These are phyloP conservation scores for Gymnopus androsaceus DNA, from an alignment of 1,284 basidiomycete species.

Conservation along the genomic window DNA sequence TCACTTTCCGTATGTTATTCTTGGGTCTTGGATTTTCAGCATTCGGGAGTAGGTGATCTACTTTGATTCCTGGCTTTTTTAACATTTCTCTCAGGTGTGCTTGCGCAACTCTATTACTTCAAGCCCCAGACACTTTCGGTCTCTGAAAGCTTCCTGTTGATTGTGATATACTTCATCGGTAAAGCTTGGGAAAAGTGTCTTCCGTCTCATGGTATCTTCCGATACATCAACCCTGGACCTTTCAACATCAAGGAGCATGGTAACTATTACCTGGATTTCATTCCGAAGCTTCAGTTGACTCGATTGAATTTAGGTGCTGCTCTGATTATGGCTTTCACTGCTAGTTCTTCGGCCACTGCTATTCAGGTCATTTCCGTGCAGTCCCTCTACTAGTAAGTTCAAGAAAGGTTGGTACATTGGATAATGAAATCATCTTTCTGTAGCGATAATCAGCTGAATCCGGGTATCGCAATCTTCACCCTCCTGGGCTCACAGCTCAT, in stretches of 20 bases:
- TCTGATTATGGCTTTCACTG: conserved; percentile 40
- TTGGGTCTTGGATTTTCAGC: conserved; percentile 17
- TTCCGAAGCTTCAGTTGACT: no score
- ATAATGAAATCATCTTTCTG: not conserved
- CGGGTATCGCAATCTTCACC: conserved; percentile 39
- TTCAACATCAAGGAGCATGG: conserved; percentile 17
- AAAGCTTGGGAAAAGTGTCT: conserved; percentile 17
- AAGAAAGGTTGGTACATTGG: not conserved
- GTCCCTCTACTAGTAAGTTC: conserved; percentile 33
- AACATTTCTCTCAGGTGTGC: conserved; percentile 5
- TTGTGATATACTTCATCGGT: conserved; percentile 19
- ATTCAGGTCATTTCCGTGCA: conserved; percentile 40
- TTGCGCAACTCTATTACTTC: conserved; percentile 24
- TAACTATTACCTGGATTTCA: no score
- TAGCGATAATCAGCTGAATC: conserved; percentile 32
- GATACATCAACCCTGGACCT: conserved; percentile 20
- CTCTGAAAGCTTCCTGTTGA: conserved; percentile 20
- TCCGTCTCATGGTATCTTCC: conserved; percentile 17
- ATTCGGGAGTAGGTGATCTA: conserved; percentile 9
- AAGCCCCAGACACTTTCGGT: conserved; percentile 22
- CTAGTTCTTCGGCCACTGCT: conserved; percentile 34
- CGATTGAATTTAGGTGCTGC: no score
- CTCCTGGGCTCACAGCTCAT: conserved; percentile 31
- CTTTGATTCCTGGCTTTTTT: not conserved
- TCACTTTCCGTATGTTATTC: conserved; percentile 22